Base-by-base conservation (phyloP, 176 grass and related monocot genomes). In the Avena sativa region DNA sequence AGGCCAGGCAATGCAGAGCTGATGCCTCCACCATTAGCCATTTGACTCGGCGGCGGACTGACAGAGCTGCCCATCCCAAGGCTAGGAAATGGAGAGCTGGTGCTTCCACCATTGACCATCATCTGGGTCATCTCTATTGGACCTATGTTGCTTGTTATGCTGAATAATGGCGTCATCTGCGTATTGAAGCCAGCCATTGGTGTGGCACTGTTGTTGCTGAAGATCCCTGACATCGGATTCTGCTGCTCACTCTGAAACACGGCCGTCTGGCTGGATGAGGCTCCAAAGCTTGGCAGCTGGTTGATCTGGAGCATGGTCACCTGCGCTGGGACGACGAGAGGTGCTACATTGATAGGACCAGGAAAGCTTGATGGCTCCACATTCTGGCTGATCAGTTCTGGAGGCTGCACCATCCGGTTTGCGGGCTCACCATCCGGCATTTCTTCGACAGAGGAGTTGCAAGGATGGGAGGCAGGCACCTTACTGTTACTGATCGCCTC, bases 211-310 rank as follows among this genome's bases (percentile, higher is more conserved):
- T 38, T 51, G 32, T 15, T 87, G 36, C 36, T 38, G 36, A 38
- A 38, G 63, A 80, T 55, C 10, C 25, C 44, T 62, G 46, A 5
- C 12, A 76, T 66, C 68, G 78, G 58, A 21, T 68, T 74, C 20
- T 82, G 64, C 17, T 26, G 61, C 20, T 74, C 73, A 81, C 65
- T 82, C 78, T 57, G 46, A 7, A 89, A 78, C 64, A 79, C 34
- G 0, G 65, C 9, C 46, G 56, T 56, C 36, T 66, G 72, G 10
- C 34, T 11, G 21, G 58, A 32, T 23, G 85, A 46, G 16, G 40
- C 4, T 26, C 43, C 36, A 66, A 76, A 38, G 61, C 38, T 63
- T 17, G 72, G 10, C 0, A 79, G 7, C 13, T 77, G 75, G 40
- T 83, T 67, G 71, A 2, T 55, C n/a, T 25, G 25, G 25, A 25